Base-by-base conservation (phyloP, 2,329 filamentous ascomycete species). In the Macrophomina tecta region DNA sequence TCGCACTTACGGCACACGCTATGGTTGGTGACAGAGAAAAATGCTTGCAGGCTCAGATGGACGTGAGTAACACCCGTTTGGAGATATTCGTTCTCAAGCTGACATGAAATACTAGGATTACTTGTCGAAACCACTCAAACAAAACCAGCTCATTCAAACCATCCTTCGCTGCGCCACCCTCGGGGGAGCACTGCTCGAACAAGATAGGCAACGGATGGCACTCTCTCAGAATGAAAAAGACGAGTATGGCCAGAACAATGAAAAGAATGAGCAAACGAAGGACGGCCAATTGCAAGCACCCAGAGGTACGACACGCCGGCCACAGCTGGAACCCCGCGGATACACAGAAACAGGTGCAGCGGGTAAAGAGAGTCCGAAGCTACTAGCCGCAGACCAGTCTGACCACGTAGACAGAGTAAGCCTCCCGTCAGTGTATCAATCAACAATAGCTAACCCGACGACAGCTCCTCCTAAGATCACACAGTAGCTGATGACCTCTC, bases 11-110 rank as follows among this genome's bases (percentile, higher is more conserved):
- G 12, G 95, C 95, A 1, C 95, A 99, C 81, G 95, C 95, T 73
- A 99, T 99, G 95, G 90, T 98, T 83, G 95, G 95, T 70, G 95
- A 99, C 76, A 89, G 95, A 60, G 95, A 99, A 78, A 97, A 97
- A 83, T 99, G 95, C 79, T 96, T 99, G 69, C 93, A 97, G 77
- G 95, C 94, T 9, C 93, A 98, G 82, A 99, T 99, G 95, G 95
- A 99, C 78, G 77, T 79, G 70, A 66, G 77, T 77, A 12, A 16
- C n/a, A 32, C 16, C 8, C 40, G 5, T 12, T 8, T 16, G 28
- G 14, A 32, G 42, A 51, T 28, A 11, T 55, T 42, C 14, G 4
- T 14, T 16, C 6, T 18, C 73, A 63, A 56, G 46, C 49, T 62
- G 49, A 61, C 48, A 76, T 23, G 23, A 23, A 68, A 23, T n/a